Base-by-base conservation (phyloP, 768 basidiomycete genomes). In the Calocera cornea region DNA sequence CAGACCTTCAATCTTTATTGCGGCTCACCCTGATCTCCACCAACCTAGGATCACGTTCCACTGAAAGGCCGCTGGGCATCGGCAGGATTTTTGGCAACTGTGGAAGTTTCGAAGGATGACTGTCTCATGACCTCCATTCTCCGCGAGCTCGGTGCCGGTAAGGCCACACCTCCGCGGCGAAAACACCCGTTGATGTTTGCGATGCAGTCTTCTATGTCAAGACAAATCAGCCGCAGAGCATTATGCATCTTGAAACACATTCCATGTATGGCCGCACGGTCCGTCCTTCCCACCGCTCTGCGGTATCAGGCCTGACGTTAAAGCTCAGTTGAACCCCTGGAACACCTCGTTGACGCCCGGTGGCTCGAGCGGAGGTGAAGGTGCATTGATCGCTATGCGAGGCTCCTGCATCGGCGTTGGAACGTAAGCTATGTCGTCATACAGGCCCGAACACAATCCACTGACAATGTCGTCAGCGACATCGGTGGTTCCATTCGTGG, bases 101-200 rank as follows among this genome's bases (percentile, higher is more conserved):
- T 36, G 5, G 64, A 64, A 22, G 8, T 64, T 2, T 64, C 64
- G 2, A n/a, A 64, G 31, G 64, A 64, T 12, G 34, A 64, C 22
- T 64, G 64, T 31, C 64, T 36, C 33, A 64, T 64, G 64, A 64
- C 38, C 19, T 36, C 34, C 3, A 64, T 40, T 24, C 64, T 64
- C 22, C 31, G 64, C 2, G 24, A 64, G 2, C 64, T 64, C 36
- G 64, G 64, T 22, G 64, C 64, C 17, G 64, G 64, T 64, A 36
- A 49, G 19, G 19, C 2, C 10, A 10, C 22, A 60, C 54, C 14
- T 2, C 24, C 10, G 29, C 5, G 5, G 27, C 14, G 7, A 33
- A 14, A 2, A 11, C 14, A 24, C 14, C 2, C 2, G 19, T 79
- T 81, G 34, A 70, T 76, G 24, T 78, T 84, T 64, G 31, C 5